Evolutionary conservation across 1,284 basidiomycete genomes (phyloP).

Genomic region (Rhodotorula sp.): DNA sequence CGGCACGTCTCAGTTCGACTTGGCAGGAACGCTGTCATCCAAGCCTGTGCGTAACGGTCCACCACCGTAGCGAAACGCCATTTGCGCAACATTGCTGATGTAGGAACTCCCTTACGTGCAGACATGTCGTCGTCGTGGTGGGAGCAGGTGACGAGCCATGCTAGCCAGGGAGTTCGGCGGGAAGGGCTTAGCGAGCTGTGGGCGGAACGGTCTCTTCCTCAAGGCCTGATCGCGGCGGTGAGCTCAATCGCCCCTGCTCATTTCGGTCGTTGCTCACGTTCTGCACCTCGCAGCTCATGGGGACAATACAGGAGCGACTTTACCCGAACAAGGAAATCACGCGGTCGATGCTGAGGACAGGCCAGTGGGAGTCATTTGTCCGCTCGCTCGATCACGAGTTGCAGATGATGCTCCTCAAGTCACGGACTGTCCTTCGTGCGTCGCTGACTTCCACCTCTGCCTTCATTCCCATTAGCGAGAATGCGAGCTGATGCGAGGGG

Average conservation of each 20-base stretch:
- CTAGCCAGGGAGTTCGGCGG: conserved; percentile 22
- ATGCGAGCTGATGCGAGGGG: not conserved
- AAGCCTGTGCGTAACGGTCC: conserved; percentile 19
- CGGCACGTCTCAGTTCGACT: conserved; percentile 37
- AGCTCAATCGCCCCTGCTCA: not conserved
- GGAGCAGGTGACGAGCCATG: conserved; percentile 34
- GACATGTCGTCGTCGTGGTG: conserved; percentile 39
- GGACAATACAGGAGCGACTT: conserved; percentile 38
- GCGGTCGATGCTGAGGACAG: conserved; percentile 26
- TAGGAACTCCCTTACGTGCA: not conserved
- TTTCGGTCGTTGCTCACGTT: not conserved
- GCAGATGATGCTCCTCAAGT: conserved; percentile 30
- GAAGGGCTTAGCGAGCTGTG: conserved; percentile 30
- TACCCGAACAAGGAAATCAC: conserved; percentile 40
- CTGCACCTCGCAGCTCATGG: conserved; percentile 25
- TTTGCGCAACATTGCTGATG: not conserved
- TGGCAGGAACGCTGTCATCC: conserved; percentile 36
- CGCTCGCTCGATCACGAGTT: conserved; percentile 36
- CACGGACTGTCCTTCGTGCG: conserved; percentile 29
- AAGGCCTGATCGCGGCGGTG: conserved; percentile 34
- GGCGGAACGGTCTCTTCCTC: conserved; percentile 31
- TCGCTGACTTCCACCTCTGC: not conserved
- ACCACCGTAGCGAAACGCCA: no score
- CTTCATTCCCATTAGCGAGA: not conserved
- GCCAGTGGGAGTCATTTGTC: conserved; percentile 38